Evolutionary conservation across 2,329 filamentous ascomycete genomes (phyloP), one percentile per base, ranked within the genome.

Genomic region (Fusarium devonianum): DNA sequence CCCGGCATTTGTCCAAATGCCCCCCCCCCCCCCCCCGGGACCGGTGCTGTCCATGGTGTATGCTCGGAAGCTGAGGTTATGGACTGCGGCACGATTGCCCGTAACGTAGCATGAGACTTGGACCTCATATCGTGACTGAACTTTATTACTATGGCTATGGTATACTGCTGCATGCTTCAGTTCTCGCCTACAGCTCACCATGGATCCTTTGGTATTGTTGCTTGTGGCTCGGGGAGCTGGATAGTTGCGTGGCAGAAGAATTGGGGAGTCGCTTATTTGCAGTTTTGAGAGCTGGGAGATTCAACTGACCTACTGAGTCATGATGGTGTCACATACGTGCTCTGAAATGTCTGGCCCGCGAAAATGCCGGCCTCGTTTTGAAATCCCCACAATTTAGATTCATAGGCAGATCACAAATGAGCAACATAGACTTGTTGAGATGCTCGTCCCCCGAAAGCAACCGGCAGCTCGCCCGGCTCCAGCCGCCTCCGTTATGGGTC

Each of bases 401-500:
- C 16, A 10, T 4, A 19, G 21, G n/a, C 13, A 46, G 29, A 28
- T 21, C 22, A 33, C 25, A n/a, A n/a, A 9, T 33, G 14, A 12
- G 30, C 36, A 11, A 16, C 6, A 32, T 22, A 33, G 17, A 35
- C 25, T 13, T 25, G 23, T 28, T 17, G 28, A 52, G 33, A 48
- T 46, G 21, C 29, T 43, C 17, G 30, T 37, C 25, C 39, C 28
- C 34, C 12, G 56, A 38, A 39, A 30, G 22, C 30, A 22, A 26
- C 49, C 45, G 56, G 50, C 43, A 28, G 38, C 53, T 53, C 52
- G 35, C 32, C 42, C 56, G 56, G 52, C 47, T 47, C 47, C 42
- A 60, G 48, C 56, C 52, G 56, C 25, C 30, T 39, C 47, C 47
- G 52, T 34, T 57, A 47, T 39, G 56, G 56, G 40, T 38, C 53